phyloP scores from a whole-genome alignment of 2,329 filamentous ascomycete genomes.

The Cryphonectria japonica region DNA sequence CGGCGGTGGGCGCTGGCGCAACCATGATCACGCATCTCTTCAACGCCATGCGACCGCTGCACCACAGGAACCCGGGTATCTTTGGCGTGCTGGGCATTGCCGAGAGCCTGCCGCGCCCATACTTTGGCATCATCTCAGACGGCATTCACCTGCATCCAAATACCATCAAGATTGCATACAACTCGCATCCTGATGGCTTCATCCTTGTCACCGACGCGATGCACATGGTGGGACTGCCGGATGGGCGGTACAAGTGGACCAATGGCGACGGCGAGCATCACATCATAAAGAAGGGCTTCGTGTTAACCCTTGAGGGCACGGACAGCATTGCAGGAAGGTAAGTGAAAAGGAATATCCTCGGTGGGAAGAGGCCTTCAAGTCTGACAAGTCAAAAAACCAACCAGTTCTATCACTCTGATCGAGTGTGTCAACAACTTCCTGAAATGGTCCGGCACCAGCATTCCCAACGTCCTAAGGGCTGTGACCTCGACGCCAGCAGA shows the following conservation, averaged over 20 bases:
- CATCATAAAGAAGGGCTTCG: conserved; percentile 71
- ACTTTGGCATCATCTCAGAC: conserved; percentile 87
- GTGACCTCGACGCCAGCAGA: conserved; percentile 78
- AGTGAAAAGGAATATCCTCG: conserved; percentile 37
- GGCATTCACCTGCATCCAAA: conserved; percentile 90
- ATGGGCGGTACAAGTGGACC: conserved; percentile 85
- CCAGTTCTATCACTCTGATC: conserved; percentile 71
- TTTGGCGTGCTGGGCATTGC: conserved; percentile 81
- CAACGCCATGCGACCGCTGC: conserved; percentile 89
- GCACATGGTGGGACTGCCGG: conserved; percentile 81
- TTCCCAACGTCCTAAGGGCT: conserved; percentile 70
- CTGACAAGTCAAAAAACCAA: conserved; percentile 14
- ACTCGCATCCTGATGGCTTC: conserved; percentile 80
- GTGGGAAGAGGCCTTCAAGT: not conserved
- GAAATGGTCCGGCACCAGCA: conserved; percentile 69
- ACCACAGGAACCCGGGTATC: conserved; percentile 88
- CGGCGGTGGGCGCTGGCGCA: conserved; percentile 73
- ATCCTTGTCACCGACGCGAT: conserved; percentile 93
- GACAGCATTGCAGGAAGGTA: conserved; percentile 77
- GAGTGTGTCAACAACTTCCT: conserved; percentile 85
- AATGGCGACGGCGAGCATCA: conserved; percentile 65
- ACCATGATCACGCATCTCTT: conserved; percentile 93
- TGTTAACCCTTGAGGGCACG: conserved; percentile 77
- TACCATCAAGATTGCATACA: conserved; percentile 86
- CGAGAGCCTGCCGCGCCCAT: conserved; percentile 65